Evolutionary conservation across 148 eudicot species (phyloP).

Genomic region (Fagopyrum tataricum): DNA sequence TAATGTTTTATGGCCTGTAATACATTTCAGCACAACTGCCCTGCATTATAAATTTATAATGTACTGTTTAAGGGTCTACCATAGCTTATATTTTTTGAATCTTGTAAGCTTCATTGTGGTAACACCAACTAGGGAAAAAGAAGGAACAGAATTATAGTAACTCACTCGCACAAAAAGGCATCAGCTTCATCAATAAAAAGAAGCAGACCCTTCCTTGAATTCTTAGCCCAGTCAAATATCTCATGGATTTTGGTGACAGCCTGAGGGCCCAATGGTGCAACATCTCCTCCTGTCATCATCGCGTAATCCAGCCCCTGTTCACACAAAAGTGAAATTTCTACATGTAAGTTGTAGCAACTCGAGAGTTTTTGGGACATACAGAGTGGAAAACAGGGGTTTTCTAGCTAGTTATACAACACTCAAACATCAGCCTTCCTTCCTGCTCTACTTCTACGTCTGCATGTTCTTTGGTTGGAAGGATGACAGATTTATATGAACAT

Average conservation of each 20-base stretch:
- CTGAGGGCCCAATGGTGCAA: slow-evolving; percentile 90
- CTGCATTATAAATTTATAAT: background rate
- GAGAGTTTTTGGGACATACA: background rate
- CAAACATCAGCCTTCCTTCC: background rate
- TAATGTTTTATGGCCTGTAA: no score
- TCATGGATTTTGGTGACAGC: slow-evolving; percentile 98
- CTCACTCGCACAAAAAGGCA: slow-evolving; percentile 98
- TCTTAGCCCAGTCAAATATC: slow-evolving; percentile 94
- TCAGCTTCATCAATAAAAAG: slow-evolving; percentile 98
- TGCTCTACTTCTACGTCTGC: background rate
- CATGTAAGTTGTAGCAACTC: background rate
- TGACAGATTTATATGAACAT: background rate
- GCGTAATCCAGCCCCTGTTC: slow-evolving; percentile 94
- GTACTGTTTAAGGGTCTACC: background rate
- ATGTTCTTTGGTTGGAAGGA: background rate
- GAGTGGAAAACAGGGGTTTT: background rate
- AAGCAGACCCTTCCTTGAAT: slow-evolving; percentile 77
- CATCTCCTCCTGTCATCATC: slow-evolving; percentile 99
- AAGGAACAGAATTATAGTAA: slow-evolving; percentile 9
- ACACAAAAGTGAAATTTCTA: slow-evolving; percentile 9
- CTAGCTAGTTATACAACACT: background rate
- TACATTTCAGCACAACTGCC: no score
- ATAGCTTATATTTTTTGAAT: background rate
- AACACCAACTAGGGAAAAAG: background rate
- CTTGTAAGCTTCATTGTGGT: background rate